Conservation (phyloP, 2,329 filamentous ascomycete genomes). For the Penicillium sp. region DNA sequence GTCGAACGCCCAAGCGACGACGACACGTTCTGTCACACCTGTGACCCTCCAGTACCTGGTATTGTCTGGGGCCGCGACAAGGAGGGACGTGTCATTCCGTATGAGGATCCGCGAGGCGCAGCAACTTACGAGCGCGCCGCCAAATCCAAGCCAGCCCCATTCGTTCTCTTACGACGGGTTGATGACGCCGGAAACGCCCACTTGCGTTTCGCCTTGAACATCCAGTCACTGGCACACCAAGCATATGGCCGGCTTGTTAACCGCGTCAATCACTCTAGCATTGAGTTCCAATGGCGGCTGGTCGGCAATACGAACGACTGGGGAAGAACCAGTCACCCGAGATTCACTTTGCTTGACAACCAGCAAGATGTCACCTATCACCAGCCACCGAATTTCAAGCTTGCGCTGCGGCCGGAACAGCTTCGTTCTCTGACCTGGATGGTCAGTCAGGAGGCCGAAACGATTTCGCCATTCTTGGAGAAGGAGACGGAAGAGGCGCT, state of each 20-base stretch:
- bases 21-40: constrained; percentile 34
- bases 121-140: constrained; percentile 57
- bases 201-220: constrained; percentile 48
- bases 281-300: constrained; percentile 54
- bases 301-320: constrained; percentile 52
- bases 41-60: constrained; percentile 41
- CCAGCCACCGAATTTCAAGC: constrained; percentile 47
- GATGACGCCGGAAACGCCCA: constrained; percentile 40
- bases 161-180: constrained; percentile 48
- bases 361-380: constrained; percentile 37
- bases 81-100: constrained; percentile 46
- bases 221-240: constrained; percentile 46
- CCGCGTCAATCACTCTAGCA: constrained; percentile 16
- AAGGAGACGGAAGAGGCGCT: constrained; percentile 64
- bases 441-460: constrained; percentile 58
- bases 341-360: constrained; percentile 55
- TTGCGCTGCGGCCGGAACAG: constrained; percentile 59
- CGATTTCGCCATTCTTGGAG: constrained; percentile 52
- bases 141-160: constrained; percentile 55
- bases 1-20: neutral
- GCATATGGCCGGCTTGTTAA: constrained; percentile 39
- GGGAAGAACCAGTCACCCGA: constrained; percentile 41
- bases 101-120: constrained; percentile 60
- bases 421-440: constrained; percentile 65
- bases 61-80: constrained; percentile 43